Evolutionary conservation across 2,329 filamentous ascomycete genomes (phyloP).

Genomic region (Colletotrichum trifolii): DNA sequence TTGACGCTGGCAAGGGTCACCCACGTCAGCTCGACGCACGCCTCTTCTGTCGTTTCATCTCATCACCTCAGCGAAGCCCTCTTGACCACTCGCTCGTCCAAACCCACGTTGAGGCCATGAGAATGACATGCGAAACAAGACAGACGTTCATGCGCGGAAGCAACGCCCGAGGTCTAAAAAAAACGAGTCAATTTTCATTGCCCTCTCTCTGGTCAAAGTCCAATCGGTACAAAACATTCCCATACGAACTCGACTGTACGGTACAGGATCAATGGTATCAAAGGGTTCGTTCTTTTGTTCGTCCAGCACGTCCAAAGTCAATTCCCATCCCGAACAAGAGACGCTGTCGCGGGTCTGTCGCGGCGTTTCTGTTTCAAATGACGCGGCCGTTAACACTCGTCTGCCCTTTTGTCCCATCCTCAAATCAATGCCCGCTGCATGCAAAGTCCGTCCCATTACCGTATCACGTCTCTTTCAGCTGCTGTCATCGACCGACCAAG

Average conservation of each 20-base stretch:
- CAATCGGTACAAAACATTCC: neutral
- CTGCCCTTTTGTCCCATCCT: neutral
- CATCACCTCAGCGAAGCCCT: constrained; percentile 25
- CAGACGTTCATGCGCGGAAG: constrained; percentile 14
- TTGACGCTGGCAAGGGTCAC: neutral
- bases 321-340: constrained; percentile 1
- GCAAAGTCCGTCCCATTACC: neutral
- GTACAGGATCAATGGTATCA: constrained; percentile 28
- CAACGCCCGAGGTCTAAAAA: constrained; percentile 25
- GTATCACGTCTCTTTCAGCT: neutral
- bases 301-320: constrained; percentile 1
- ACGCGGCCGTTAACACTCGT: neutral
- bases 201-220: neutral
- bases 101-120: constrained; percentile 16
- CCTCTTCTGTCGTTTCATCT: constrained; percentile 32
- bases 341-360: no score
- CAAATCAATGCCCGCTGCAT: neutral
- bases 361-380: neutral
- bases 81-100: constrained; percentile 33
- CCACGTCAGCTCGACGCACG: neutral
- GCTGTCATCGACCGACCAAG: constrained; percentile 5
- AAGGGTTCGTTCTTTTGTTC: constrained; percentile 19
- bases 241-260: constrained; percentile 9
- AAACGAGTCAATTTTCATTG: constrained; percentile 22
- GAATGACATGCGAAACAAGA: constrained; percentile 32